These are phyloP conservation scores for Colletotrichum salicis DNA, from an alignment of 2,329 filamentous ascomycete species.

Conservation along the genomic window DNA sequence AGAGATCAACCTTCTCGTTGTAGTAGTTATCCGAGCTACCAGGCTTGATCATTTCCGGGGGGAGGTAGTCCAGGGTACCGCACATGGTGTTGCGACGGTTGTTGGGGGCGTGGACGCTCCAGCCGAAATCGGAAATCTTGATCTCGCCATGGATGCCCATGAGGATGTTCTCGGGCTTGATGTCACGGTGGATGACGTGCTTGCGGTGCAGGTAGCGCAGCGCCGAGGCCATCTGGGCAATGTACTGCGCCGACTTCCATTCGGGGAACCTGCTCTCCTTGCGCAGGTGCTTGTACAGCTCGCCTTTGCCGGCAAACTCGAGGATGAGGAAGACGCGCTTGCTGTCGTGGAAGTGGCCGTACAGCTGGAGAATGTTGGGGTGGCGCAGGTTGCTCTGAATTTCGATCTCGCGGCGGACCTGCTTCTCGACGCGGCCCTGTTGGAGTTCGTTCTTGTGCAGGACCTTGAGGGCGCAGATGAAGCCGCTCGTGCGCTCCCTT, in stretches of 20 bases:
- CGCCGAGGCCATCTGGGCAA: conserved; percentile 91
- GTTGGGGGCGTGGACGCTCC: conserved; percentile 97
- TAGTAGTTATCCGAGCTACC: conserved; percentile 88
- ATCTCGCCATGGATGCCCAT: conserved; percentile 97
- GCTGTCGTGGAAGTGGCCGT: conserved; percentile 89
- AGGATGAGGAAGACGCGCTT: conserved; percentile 89
- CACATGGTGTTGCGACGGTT: conserved; percentile 95
- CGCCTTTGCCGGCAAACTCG: conserved; percentile 86
- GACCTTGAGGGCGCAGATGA: conserved; percentile 88
- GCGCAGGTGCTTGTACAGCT: conserved; percentile 87
- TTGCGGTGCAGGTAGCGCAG: conserved; percentile 94
- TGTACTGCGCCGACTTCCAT: conserved; percentile 87
- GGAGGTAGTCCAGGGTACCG: conserved; percentile 95
- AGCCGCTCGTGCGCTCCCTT: conserved; percentile 80
- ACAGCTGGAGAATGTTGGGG: conserved; percentile 85
- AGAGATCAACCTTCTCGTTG: conserved; percentile 94
- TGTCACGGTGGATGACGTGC: conserved; percentile 96
- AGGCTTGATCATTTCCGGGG: conserved; percentile 94
- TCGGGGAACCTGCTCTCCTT: conserved; percentile 84
- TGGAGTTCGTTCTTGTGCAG: conserved; percentile 86
- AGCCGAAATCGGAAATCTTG: conserved; percentile 98
- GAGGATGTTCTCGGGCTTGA: conserved; percentile 97
- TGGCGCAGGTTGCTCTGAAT: conserved; percentile 90
- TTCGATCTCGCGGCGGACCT: conserved; percentile 87
- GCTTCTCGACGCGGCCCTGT: conserved; percentile 82